Conservation (phyloP, 192 early-diverging fungal genomes). For the Backusella tarrabulga region DNA sequence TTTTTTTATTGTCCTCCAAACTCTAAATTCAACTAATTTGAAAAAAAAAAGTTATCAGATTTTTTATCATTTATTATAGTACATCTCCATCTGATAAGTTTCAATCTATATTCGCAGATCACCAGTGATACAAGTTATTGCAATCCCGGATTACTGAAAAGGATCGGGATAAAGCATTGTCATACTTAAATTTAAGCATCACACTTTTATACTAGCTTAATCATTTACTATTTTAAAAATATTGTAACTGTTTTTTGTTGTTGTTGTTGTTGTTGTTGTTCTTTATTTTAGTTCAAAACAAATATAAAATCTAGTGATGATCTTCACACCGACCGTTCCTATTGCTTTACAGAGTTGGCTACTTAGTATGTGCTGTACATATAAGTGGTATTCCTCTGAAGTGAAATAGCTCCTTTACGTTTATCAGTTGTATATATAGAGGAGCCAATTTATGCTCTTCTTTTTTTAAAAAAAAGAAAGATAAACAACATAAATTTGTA, state of each 20-base stretch:
- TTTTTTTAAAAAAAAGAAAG: too few relatives aligned
- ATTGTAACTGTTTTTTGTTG: background rate
- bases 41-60: background rate
- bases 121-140: background rate
- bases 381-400: background rate
- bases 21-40: background rate
- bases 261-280: background rate
- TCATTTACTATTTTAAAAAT: background rate
- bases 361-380: background rate
- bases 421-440: too few relatives aligned
- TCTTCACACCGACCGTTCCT: background rate
- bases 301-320: background rate
- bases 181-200: background rate
- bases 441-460: too few relatives aligned
- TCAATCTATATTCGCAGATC: background rate
- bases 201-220: background rate
- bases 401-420: background rate
- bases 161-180: background rate
- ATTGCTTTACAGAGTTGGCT: background rate
- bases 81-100: conserved; percentile 6
- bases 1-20: background rate
- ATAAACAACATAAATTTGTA: too few relatives aligned
- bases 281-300: background rate
- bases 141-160: background rate
- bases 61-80: background rate